phyloP scores from a whole-genome alignment of 345 rosid species.

The Rhizophora mangle region DNA sequence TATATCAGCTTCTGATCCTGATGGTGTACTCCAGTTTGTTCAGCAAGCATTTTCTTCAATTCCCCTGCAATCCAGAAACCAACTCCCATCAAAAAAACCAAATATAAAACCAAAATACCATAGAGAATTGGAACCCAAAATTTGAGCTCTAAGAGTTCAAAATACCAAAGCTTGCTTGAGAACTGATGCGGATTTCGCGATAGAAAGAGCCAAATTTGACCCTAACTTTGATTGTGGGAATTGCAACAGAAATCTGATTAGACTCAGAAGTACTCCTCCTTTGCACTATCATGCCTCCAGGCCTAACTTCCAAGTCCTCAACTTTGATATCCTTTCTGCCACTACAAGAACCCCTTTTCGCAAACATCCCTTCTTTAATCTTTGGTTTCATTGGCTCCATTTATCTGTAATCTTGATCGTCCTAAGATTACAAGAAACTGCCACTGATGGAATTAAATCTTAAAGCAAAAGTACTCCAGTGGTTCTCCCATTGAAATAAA shows the following conservation, averaged over 20 bases:
- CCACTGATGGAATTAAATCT: no score
- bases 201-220: conserved; percentile 18
- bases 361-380: conserved; percentile 14
- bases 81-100: not conserved
- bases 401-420: not conserved
- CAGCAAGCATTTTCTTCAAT: conserved; percentile 26
- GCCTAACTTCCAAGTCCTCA: conserved; percentile 25
- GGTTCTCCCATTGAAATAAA: not conserved
- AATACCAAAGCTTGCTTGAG: conserved; percentile 31
- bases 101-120: not conserved
- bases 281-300: conserved; percentile 34
- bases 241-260: conserved; percentile 13
- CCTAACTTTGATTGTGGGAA: conserved; percentile 23
- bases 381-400: conserved; percentile 22
- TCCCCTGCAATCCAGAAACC: conserved; percentile 23
- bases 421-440: not conserved
- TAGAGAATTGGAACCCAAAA: no score
- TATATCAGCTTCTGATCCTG: conserved; percentile 28
- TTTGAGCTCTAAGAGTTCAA: not conserved
- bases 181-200: conserved; percentile 23
- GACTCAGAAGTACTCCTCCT: conserved; percentile 18
- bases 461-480: no score
- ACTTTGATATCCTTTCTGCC: not conserved
- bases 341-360: conserved; percentile 11
- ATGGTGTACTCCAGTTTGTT: conserved; percentile 25